A percentile compares a stretch with the other conserved stretches of the same genome.
phyloP scores from a whole-genome alignment of 768 basidiomycete genomes.

The Rhizopogon vinicolor region DNA sequence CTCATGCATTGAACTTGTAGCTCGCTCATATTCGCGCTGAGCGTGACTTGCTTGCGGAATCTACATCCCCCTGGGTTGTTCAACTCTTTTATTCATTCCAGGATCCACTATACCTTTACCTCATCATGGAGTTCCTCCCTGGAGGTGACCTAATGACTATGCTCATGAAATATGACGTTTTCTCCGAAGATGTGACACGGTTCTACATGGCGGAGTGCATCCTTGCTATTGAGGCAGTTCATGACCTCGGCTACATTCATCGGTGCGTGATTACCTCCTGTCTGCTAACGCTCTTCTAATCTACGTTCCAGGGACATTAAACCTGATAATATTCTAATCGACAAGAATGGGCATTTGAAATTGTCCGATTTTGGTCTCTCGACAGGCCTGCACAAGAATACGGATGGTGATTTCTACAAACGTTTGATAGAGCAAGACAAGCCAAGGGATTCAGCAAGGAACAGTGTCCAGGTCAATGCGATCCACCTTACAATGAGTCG shows the following conservation, averaged over 20 bases:
- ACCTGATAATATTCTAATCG: conserved; percentile 98
- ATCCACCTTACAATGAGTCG: conserved; percentile 97
- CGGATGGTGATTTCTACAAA: conserved; percentile 93
- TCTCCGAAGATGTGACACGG: conserved; percentile 96
- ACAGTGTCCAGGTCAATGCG: conserved; percentile 96
- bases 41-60: conserved; percentile 93
- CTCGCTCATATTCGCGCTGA: conserved; percentile 97
- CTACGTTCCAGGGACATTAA: conserved; percentile 80
- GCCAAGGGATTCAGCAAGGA: conserved; percentile 63
- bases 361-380: conserved; percentile 98
- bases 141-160: conserved; percentile 99
- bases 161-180: conserved; percentile 99
- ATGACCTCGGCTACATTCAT: conserved; percentile 98
- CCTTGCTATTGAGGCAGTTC: conserved; percentile 95
- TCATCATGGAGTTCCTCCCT: conserved; percentile 91
- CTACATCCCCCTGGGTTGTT: conserved; percentile 96
- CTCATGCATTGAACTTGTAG: conserved; percentile 35
- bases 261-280: conserved; percentile 49
- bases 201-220: conserved; percentile 99
- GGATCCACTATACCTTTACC: conserved; percentile 90
- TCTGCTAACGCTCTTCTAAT: background rate
- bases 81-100: conserved; percentile 99
- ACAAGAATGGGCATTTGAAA: conserved; percentile 95
- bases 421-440: conserved; percentile 79
- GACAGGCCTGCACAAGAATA: conserved; percentile 94